These are phyloP conservation scores for Chaetomiaceae sp. DNA, from an alignment of 2,329 filamentous ascomycete genomes.

Conservation along the genomic window DNA sequence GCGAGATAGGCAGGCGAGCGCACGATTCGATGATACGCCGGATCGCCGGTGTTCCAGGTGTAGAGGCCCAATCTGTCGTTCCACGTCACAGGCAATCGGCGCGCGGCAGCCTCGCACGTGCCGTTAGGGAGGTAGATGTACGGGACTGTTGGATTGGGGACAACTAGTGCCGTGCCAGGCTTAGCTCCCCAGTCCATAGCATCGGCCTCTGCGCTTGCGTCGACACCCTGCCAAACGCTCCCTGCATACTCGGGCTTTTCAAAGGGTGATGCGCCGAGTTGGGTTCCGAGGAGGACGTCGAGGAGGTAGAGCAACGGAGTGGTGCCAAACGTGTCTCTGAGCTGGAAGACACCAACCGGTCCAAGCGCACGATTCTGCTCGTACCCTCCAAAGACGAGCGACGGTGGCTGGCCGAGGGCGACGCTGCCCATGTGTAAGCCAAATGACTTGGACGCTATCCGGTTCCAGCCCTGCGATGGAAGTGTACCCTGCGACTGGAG, in stretches of 20 bases:
- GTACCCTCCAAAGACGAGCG: constrained; percentile 10
- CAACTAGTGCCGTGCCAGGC: neutral
- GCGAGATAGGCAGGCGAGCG: constrained; percentile 1
- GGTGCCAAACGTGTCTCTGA: neutral
- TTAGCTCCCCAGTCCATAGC: too few relatives aligned
- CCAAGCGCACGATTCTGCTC: constrained; percentile 6
- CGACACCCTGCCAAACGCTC: too few relatives aligned
- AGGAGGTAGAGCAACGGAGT: constrained; percentile 5
- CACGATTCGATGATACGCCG: neutral
- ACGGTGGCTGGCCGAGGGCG: neutral
- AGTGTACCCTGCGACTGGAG: too few relatives aligned
- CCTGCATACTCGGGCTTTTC: too few relatives aligned
- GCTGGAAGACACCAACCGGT: neutral
- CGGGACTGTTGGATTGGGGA: constrained; percentile 6
- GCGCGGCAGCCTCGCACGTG: constrained; percentile 6
- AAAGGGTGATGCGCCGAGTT: neutral
- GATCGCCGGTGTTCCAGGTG: constrained; percentile 7
- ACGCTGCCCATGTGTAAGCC: constrained; percentile 2
- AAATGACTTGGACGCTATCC: constrained; percentile 3
- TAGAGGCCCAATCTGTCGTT: constrained; percentile 8
- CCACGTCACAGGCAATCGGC: constrained; percentile 5
- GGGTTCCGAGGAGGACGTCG: too few relatives aligned
- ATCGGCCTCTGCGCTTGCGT: too few relatives aligned
- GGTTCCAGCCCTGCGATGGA: too few relatives aligned
- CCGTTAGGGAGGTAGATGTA: constrained; percentile 5